Evolutionary conservation across 805 yeast genomes (phyloP), one percentile per base, ranked within the genome.

Genomic region (Nakazawaea holstii): DNA sequence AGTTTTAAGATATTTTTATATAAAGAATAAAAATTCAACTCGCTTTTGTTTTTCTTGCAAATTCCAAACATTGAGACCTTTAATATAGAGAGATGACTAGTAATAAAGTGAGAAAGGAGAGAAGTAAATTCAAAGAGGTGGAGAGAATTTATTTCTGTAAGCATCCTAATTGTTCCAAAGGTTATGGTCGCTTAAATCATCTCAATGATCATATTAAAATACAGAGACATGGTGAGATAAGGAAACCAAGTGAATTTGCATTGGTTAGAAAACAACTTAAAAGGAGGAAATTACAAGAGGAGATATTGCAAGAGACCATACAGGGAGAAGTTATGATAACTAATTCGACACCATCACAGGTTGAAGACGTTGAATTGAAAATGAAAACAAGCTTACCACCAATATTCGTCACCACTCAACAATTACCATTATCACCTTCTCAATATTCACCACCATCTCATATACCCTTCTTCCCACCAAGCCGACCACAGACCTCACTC

Each of bases 181-280:
- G 49, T 11, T 45, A 45, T 29, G 49, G 49, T 9, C 17, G 44
- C n/a, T 35, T 45, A 14, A 45, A 45, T 41, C 49, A 45, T 26
- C 39, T 45, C 31, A 45, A 45, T 26, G 49, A 45, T 26, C 49
- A 45, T 29, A 20, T 45, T 5, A 39, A 31, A 31, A 45, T 45
- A 8, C 43, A 45, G 14, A 40, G 39, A 4, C 49, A 46, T 31
- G 49, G 49, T 8, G 42, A 36, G 15, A 32, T 46, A n/a, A 35
- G 49, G 24, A 41, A 41, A 30, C 49, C 45, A 15, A 41, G 45
- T 24, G 49, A 46, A 29, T 46, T 46, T 24, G 33, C 45, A 4
- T 45, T 45, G 43, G 29, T 45, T 10, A 10, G 48, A 32, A 45
- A 45, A 33, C 33, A 45, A 17, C 27, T 45, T 8, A 38, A 33